These are phyloP conservation scores for Colletotrichum tropicale DNA, from an alignment of 2,329 filamentous ascomycete genomes.

Conservation along the genomic window DNA sequence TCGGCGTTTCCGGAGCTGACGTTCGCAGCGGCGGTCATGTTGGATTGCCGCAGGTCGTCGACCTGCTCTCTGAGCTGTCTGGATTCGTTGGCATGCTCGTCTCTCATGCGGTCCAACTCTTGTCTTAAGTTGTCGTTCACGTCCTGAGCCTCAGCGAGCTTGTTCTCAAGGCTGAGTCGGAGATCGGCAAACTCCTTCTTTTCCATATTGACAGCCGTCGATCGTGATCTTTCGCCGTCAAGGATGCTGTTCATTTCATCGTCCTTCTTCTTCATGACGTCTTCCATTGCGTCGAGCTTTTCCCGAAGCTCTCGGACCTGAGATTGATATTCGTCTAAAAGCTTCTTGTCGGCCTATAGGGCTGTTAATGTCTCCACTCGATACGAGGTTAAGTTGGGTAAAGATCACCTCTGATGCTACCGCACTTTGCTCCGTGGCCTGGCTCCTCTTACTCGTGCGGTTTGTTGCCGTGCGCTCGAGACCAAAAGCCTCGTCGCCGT, in stretches of 20 bases:
- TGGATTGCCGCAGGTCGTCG: conserved; percentile 51
- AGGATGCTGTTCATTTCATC: conserved; percentile 67
- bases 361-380: conserved; percentile 14
- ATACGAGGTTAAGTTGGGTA: conserved; percentile 10
- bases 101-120: conserved; percentile 76
- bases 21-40: conserved; percentile 1
- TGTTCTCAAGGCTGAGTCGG: conserved; percentile 71
- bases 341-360: conserved; percentile 67
- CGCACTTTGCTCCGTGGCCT: conserved; percentile 33
- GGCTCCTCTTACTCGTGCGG: conserved; percentile 26
- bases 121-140: conserved; percentile 81
- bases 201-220: conserved; percentile 60
- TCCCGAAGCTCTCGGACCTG: conserved; percentile 78
- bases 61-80: conserved; percentile 69
- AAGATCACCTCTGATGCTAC: conserved; percentile 42
- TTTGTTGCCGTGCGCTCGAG: conserved; percentile 46
- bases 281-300: conserved; percentile 75
- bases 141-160: conserved; percentile 74
- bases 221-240: conserved; percentile 61
- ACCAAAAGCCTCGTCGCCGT: conserved; percentile 68
- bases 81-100: conserved; percentile 69
- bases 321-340: conserved; percentile 79
- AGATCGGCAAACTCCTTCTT: conserved; percentile 75
- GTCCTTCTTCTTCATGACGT: conserved; percentile 72
- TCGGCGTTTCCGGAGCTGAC: conserved; percentile 41